A percentile compares a stretch with the other conserved stretches of the same genome.
These are phyloP conservation scores for Calonectria honghensis DNA, from an alignment of 2,329 filamentous ascomycete species.

Conservation along the genomic window DNA sequence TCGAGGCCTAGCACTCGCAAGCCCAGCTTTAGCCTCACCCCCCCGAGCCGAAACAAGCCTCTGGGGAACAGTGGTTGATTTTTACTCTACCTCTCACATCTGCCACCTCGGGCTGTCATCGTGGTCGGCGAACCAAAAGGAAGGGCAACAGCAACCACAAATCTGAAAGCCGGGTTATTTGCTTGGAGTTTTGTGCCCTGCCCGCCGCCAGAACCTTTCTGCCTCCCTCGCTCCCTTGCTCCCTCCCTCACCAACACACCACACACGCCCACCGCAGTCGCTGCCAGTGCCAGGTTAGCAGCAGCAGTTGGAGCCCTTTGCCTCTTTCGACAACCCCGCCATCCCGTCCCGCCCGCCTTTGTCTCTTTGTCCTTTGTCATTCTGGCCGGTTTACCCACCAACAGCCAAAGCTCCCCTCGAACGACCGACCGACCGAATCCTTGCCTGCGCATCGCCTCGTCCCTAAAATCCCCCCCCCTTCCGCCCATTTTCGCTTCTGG, in stretches of 20 bases:
- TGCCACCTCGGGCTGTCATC: conserved; percentile 8
- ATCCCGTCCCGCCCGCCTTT: conserved; percentile 43
- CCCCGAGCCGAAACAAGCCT: conserved; percentile 31
- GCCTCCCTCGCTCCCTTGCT: conserved; percentile 35
- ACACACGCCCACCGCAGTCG: conserved; percentile 4
- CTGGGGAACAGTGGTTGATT: conserved; percentile 11
- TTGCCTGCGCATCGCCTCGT: conserved; percentile 31
- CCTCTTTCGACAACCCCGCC: conserved; percentile 52
- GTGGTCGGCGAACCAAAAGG: background rate
- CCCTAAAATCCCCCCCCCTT: conserved; percentile 38
- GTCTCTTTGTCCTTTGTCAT: conserved; percentile 39
- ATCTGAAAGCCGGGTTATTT: conserved; percentile 9
- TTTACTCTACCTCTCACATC: conserved; percentile 28
- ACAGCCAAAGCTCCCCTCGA: conserved; percentile 46
- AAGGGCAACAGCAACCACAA: conserved; percentile 9
- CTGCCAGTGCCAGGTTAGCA: conserved; percentile 14
- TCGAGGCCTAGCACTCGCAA: background rate
- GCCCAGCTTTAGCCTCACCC: conserved; percentile 32
- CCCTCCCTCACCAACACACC: conserved; percentile 17
- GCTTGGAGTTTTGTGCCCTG: conserved; percentile 33
- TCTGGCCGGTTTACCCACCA: conserved; percentile 40
- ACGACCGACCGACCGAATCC: conserved; percentile 44
- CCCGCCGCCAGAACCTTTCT: conserved; percentile 15
- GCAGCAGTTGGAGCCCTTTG: conserved; percentile 36
- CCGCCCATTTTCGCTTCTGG: conserved; percentile 47